phyloP scores from a whole-genome alignment of 768 basidiomycete genomes.

The Lactifluus rugatus region DNA sequence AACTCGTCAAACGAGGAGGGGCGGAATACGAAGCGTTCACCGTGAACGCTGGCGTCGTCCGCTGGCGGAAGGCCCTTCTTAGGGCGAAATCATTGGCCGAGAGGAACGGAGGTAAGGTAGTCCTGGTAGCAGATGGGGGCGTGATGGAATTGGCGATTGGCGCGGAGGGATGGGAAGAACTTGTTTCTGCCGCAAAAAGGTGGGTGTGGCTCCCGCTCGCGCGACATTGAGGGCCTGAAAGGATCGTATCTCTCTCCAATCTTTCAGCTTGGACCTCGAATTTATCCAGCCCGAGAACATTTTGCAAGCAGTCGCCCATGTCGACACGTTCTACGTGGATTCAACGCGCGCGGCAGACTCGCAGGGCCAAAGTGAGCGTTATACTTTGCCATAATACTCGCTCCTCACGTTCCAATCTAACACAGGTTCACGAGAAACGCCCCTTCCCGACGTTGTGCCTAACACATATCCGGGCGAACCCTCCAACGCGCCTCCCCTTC shows the following conservation, averaged over 20 bases:
- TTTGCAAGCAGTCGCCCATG: slow-evolving; percentile 38
- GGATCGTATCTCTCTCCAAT: neutral
- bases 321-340: slow-evolving; percentile 28
- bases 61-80: slow-evolving; percentile 43
- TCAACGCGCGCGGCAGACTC: slow-evolving; percentile 28
- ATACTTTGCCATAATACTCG: neutral
- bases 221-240: neutral
- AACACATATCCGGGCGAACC: slow-evolving; percentile 47
- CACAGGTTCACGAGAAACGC: slow-evolving; percentile 24
- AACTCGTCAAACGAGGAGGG: slow-evolving; percentile 46
- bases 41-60: slow-evolving; percentile 37
- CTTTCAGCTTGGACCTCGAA: slow-evolving; percentile 31
- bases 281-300: slow-evolving; percentile 41
- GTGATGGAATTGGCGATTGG: slow-evolving; percentile 44
- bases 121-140: slow-evolving; percentile 43
- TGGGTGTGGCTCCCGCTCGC: slow-evolving; percentile 22
- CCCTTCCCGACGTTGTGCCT: slow-evolving; percentile 40
- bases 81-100: slow-evolving; percentile 41
- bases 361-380: slow-evolving; percentile 11
- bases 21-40: slow-evolving; percentile 58
- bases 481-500: slow-evolving; percentile 27
- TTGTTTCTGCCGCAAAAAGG: slow-evolving; percentile 44
- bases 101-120: slow-evolving; percentile 24
- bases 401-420: neutral
- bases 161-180: slow-evolving; percentile 41